phyloP scores from a whole-genome alignment of 768 basidiomycete genomes.

The Serendipita sp. region DNA sequence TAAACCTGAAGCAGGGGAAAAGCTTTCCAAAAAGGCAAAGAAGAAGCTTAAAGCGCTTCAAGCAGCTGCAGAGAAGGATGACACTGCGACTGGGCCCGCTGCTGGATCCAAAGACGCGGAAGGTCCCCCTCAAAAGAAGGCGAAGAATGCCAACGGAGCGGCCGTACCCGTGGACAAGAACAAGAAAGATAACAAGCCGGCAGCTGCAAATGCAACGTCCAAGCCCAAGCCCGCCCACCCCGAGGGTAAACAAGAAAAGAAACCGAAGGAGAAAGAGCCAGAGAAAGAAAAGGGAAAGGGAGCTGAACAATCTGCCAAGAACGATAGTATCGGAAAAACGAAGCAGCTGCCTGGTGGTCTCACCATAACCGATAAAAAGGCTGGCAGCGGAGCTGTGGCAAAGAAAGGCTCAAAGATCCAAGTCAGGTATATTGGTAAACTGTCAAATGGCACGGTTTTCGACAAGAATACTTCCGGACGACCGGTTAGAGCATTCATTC shows the following conservation, averaged over 20 bases:
- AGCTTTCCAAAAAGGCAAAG: conserved; percentile 38
- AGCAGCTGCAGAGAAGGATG: conserved; percentile 24
- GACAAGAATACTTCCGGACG: conserved; percentile 75
- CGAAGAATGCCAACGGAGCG: conserved; percentile 11
- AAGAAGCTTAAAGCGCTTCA: conserved; percentile 61
- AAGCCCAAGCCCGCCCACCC: background rate
- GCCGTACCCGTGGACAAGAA: conserved; percentile 12
- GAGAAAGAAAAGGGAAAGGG: conserved; percentile 17
- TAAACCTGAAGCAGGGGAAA: conserved; percentile 20
- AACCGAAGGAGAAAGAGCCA: conserved; percentile 9
- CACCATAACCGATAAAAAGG: conserved; percentile 57
- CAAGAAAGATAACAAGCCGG: conserved; percentile 17
- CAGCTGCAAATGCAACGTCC: conserved; percentile 8
- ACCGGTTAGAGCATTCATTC: conserved; percentile 40
- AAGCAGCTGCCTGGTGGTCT: conserved; percentile 49
- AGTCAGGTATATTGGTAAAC: conserved; percentile 91
- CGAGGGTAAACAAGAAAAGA: conserved; percentile 19
- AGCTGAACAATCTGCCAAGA: conserved; percentile 9
- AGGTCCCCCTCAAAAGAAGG: conserved; percentile 7
- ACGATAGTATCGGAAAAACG: conserved; percentile 7
- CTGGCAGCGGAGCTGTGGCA: conserved; percentile 70
- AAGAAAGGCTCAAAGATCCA: conserved; percentile 70
- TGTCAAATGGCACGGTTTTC: conserved; percentile 57
- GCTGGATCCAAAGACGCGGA: background rate
- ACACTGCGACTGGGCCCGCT: background rate